Base-by-base conservation (phyloP, 345 rosid species). In the Mangifera indica region DNA sequence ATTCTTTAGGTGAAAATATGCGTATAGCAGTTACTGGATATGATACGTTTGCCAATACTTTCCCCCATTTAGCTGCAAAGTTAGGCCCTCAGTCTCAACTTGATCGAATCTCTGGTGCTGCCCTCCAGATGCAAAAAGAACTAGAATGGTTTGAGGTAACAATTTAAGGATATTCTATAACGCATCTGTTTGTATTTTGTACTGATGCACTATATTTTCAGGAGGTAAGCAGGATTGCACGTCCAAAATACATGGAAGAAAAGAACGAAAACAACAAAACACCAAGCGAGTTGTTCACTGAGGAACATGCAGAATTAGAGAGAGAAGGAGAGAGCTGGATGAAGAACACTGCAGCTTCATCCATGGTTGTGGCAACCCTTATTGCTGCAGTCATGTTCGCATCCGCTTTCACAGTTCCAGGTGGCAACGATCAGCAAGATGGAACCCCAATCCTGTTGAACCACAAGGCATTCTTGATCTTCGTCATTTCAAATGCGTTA, bases 141-240 rank as follows among this genome's bases (percentile, higher is more conserved):
- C 29, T 76, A 20, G 78, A 76, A n/a, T 80, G 83, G 83, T 80
- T 63, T 44, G 54, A 80, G 77, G 83, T 80, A 24, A 24, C 1
- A 1, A 46, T 10, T 1, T 0, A 80, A 40, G 63, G 60, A 49
- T 21, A 53, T 4, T 7, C 48, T 0, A 2, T 60, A 56, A 80
- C 71, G 9, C 71, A n/a, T n/a, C n/a, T n/a, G n/a, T n/a, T n/a
- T n/a, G n/a, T n/a, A n/a, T n/a, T n/a, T n/a, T n/a, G n/a, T 0
- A 0, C 52, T 29, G 4, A 67, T 22, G 10, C 15, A 37, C 52
- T 3, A 24, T 14, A 1, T 3, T 29, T 68, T 24, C 48, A 75
- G 69, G 73, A 60, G 40, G 63, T 75, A 5, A 60, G 61, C 25
- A 42, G 56, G 15, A 37, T 68, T 4, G 10, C 68, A 14, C 44